These are phyloP conservation scores for Gentiana dahurica DNA, from an alignment of 257 asterid species.

Conservation along the genomic window DNA sequence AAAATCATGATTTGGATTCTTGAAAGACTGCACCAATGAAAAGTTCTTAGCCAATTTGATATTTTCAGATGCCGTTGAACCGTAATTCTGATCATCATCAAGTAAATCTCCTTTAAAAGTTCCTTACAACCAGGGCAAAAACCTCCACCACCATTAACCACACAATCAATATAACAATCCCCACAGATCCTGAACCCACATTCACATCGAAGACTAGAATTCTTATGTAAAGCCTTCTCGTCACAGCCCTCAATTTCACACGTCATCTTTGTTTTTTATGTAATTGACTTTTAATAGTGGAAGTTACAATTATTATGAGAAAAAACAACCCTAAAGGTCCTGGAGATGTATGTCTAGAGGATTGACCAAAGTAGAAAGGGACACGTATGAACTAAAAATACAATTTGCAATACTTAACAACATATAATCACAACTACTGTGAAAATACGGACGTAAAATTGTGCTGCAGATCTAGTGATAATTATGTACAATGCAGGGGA, in stretches of 20 bases:
- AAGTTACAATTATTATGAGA: too few species aligned
- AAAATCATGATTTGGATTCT: constrained; percentile 80
- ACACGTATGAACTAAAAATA: too few species aligned
- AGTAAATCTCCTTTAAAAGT: constrained; percentile 32
- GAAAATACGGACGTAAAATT: too few species aligned
- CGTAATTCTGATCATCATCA: constrained; percentile 31
- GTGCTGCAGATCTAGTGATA: too few species aligned
- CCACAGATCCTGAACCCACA: constrained; percentile 71
- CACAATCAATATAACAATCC: constrained; percentile 62
- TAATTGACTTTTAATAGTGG: too few species aligned
- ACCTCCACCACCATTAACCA: constrained; percentile 35
- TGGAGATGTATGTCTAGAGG: too few species aligned
- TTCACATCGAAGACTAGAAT: constrained; percentile 42
- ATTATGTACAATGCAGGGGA: too few species aligned
- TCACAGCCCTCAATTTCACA: constrained; percentile 84
- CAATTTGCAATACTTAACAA: too few species aligned
- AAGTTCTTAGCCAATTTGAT: constrained; percentile 58
- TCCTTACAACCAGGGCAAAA: constrained; percentile 88
- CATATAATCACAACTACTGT: too few species aligned
- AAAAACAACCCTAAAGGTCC: too few species aligned
- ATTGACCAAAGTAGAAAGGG: too few species aligned
- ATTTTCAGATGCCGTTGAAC: constrained; percentile 28
- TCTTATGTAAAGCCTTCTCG: constrained; percentile 38
- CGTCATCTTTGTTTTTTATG: constrained; percentile 30
- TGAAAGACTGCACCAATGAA: constrained; percentile 73